Evolutionary conservation across 768 basidiomycete species (phyloP).

Genomic region (Coprinopsis sp.): DNA sequence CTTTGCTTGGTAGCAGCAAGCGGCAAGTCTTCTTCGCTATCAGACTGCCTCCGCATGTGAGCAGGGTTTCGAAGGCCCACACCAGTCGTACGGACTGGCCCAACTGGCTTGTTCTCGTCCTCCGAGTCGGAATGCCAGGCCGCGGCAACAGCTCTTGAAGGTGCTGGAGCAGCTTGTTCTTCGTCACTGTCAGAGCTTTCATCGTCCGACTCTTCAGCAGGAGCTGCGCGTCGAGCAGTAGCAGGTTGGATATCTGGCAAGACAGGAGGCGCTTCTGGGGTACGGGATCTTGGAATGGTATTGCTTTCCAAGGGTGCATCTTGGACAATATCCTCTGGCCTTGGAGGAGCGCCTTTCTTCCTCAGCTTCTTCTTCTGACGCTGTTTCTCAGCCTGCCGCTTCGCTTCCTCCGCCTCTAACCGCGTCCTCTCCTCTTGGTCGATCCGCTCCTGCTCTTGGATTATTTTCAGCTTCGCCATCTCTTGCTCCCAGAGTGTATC

Average conservation of each 20-base stretch:
- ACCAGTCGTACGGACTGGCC: constrained; percentile 54
- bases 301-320: constrained; percentile 1
- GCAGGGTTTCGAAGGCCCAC: constrained; percentile 49
- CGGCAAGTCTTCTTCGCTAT: constrained; percentile 80
- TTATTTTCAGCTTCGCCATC: constrained; percentile 71
- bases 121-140: constrained; percentile 57
- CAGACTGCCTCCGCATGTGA: constrained; percentile 31
- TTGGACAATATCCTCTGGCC: constrained; percentile 15
- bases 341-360: constrained; percentile 19
- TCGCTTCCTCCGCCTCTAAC: constrained; percentile 42
- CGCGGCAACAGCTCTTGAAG: constrained; percentile 11
- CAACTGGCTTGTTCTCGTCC: constrained; percentile 35
- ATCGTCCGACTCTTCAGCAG: constrained; percentile 43
- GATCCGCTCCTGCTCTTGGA: constrained; percentile 62
- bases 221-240: constrained; percentile 33
- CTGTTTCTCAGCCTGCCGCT: constrained; percentile 42
- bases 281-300: constrained; percentile 27
- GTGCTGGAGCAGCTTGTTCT: constrained; percentile 10
- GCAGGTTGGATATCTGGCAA: constrained; percentile 41
- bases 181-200: constrained; percentile 45
- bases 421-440: constrained; percentile 50
- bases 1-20: constrained; percentile 52
- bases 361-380: constrained; percentile 46
- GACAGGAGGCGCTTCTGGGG: constrained; percentile 34
- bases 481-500: constrained; percentile 93